Conservation (phyloP, 2,329 filamentous ascomycete species). For the Basipetospora chlamydospora region DNA sequence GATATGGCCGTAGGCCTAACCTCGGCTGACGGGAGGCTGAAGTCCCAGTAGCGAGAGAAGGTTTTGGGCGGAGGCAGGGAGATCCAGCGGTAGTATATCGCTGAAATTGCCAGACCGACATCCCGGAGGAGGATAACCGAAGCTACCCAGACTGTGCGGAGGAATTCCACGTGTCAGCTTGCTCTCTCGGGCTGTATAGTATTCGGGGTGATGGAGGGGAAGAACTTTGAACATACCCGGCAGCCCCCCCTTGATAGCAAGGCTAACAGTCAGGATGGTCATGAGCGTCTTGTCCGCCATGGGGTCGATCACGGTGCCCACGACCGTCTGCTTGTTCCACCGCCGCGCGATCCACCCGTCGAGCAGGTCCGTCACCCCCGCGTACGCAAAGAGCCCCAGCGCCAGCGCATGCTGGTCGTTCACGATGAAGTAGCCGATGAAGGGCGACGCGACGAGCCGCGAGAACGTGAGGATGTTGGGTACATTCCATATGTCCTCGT, state of each 20-base stretch:
- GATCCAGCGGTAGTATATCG: slow-evolving; percentile 93
- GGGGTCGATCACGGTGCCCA: slow-evolving; percentile 87
- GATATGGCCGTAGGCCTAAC: slow-evolving; percentile 72
- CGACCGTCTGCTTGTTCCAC: slow-evolving; percentile 82
- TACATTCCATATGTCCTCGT: slow-evolving; percentile 94
- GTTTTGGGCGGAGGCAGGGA: slow-evolving; percentile 89
- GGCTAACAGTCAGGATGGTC: slow-evolving; percentile 76
- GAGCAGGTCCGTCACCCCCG: slow-evolving; percentile 78
- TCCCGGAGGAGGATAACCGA: slow-evolving; percentile 85
- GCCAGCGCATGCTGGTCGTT: slow-evolving; percentile 69
- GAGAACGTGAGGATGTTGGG: slow-evolving; percentile 87
- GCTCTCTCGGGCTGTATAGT: too few relatives aligned
- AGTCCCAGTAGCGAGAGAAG: slow-evolving; percentile 89
- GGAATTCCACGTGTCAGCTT: neutral
- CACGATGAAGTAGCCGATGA: slow-evolving; percentile 78
- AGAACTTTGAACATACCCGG: slow-evolving; percentile 59
- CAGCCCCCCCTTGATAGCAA: slow-evolving; percentile 70
- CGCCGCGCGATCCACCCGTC: slow-evolving; percentile 87
- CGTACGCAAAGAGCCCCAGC: slow-evolving; percentile 78
- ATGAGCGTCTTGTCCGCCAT: slow-evolving; percentile 96
- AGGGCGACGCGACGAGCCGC: slow-evolving; percentile 66
- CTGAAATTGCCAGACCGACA: slow-evolving; percentile 65
- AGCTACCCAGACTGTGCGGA: slow-evolving; percentile 59
- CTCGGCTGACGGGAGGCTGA: slow-evolving; percentile 76
- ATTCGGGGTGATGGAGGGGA: slow-evolving; percentile 5